A percentile compares a stretch with the other conserved stretches of the same genome.
Evolutionary conservation across 257 asterid genomes (phyloP).

Genomic region (Knoxia roxburghii): DNA sequence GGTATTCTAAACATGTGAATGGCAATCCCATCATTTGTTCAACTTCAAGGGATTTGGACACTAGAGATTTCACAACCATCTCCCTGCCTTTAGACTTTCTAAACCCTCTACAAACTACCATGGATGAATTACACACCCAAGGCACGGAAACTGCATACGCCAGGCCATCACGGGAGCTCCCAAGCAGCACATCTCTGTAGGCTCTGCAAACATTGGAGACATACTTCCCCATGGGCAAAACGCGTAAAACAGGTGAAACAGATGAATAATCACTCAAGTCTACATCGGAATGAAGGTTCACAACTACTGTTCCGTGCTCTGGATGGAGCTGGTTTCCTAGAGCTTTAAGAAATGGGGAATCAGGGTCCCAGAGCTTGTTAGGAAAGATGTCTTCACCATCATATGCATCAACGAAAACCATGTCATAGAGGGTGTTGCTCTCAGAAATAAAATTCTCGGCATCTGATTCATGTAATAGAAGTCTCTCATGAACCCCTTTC

Average conservation of each 20-base stretch:
- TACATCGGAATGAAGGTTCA: constrained; percentile 67
- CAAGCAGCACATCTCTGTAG: constrained; percentile 47
- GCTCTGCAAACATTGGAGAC: constrained; percentile 42
- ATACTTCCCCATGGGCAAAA: constrained; percentile 48
- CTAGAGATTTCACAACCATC: constrained; percentile 33
- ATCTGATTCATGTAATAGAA: constrained; percentile 48
- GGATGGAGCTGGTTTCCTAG: constrained; percentile 59
- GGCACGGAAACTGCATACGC: constrained; percentile 67
- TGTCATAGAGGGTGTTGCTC: constrained; percentile 48
- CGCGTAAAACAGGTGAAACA: constrained; percentile 11
- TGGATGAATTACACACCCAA: constrained; percentile 72
- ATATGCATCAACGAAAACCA: constrained; percentile 76
- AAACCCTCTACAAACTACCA: constrained; percentile 64
- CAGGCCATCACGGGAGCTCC: constrained; percentile 30
- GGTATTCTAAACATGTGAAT: constrained; percentile 67
- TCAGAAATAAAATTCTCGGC: constrained; percentile 69
- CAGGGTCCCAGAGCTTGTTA: constrained; percentile 55
- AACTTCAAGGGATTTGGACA: constrained; percentile 45
- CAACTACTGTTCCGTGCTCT: constrained; percentile 71
- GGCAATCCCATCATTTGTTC: constrained; percentile 51
- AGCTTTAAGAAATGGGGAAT: constrained; percentile 54
- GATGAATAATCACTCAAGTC: constrained; percentile 28
- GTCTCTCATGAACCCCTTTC: constrained; percentile 80
- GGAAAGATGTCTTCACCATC: constrained; percentile 86
- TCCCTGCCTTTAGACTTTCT: constrained; percentile 21